Conservation (phyloP, 139 green algal species). For the Tetraselmis striata region DNA sequence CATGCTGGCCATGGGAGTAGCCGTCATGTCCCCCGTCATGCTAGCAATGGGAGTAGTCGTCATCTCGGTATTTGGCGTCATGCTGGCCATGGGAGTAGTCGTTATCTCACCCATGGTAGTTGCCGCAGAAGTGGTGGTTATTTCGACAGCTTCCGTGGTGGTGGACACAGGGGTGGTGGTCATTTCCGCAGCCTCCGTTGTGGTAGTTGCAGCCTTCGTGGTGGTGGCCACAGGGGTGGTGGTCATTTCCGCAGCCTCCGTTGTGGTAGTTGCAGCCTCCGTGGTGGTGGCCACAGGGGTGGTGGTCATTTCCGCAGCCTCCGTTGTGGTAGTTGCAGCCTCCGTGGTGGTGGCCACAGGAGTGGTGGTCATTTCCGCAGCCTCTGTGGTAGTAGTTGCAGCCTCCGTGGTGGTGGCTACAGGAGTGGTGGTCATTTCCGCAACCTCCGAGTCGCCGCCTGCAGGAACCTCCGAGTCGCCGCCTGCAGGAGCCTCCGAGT, state of each 20-base stretch:
- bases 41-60: too few species aligned
- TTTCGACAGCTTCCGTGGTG: not conserved
- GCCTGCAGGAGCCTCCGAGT: too few species aligned
- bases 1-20: too few species aligned
- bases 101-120: too few species aligned
- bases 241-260: not conserved
- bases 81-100: too few species aligned
- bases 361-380: not conserved
- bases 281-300: not conserved
- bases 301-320: not conserved
- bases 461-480: too few species aligned
- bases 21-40: too few species aligned
- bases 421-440: not conserved
- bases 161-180: not conserved
- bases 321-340: not conserved
- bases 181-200: too few species aligned
- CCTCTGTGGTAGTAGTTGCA: too few species aligned
- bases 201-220: not conserved
- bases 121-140: too few species aligned
- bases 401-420: not conserved
- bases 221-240: not conserved
- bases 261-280: not conserved
- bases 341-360: not conserved
- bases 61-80: too few species aligned
- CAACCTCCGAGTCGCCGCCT: too few species aligned